A percentile compares a stretch with the other conserved stretches of the same genome.
Evolutionary conservation across 108 stramenopile genomes (phyloP).

Genomic region (Nitzschia sp.): DNA sequence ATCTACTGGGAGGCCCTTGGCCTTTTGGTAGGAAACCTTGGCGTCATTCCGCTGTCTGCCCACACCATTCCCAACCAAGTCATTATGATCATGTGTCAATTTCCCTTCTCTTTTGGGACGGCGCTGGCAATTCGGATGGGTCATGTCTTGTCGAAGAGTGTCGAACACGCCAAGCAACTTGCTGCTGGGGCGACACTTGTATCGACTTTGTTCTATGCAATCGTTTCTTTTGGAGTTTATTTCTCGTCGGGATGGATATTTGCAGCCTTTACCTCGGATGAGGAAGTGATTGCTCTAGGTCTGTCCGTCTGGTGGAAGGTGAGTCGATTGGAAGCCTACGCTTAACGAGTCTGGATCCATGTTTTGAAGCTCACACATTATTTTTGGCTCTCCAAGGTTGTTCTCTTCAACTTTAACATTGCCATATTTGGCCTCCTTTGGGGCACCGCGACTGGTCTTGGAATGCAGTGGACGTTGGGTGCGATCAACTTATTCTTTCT

Average conservation of each 20-base stretch:
- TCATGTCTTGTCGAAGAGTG: slow-evolving; percentile 12
- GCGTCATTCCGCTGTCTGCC: slow-evolving; percentile 37
- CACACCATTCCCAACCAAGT: slow-evolving; percentile 52
- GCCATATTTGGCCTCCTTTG: slow-evolving; percentile 29
- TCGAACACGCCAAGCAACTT: slow-evolving; percentile 20
- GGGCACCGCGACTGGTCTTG: slow-evolving; percentile 32
- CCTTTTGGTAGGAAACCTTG: slow-evolving; percentile 42
- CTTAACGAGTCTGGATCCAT: too few relatives aligned
- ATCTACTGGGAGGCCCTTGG: slow-evolving; percentile 45
- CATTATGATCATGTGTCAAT: slow-evolving; percentile 18
- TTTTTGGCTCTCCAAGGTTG: too few relatives aligned
- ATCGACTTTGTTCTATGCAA: neutral
- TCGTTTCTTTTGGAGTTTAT: slow-evolving; percentile 22
- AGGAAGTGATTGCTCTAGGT: slow-evolving; percentile 13
- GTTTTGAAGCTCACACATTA: too few relatives aligned
- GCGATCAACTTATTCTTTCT: slow-evolving; percentile 28
- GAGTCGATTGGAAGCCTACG: too few relatives aligned
- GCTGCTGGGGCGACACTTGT: neutral
- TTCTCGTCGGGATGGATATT: slow-evolving; percentile 11
- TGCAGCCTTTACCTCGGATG: slow-evolving; percentile 26
- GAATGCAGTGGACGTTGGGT: slow-evolving; percentile 48
- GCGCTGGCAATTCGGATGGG: slow-evolving; percentile 35
- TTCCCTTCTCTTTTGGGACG: slow-evolving; percentile 29
- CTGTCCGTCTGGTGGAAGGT: slow-evolving; percentile 43
- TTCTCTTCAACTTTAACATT: slow-evolving; percentile 13